These are phyloP conservation scores for Plasmodium adleri DNA, from an alignment of 169 alveolate species.

Conservation along the genomic window DNA sequence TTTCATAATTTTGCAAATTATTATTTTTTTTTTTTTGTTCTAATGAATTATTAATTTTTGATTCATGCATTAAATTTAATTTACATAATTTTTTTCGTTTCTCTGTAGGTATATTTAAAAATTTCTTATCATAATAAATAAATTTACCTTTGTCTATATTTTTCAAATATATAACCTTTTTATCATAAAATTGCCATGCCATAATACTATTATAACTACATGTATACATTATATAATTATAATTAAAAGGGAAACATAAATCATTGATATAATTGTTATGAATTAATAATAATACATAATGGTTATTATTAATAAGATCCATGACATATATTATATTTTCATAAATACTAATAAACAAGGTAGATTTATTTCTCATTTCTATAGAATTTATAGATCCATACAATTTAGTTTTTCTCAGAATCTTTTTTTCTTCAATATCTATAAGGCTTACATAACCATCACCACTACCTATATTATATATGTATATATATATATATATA, in stretches of 20 bases:
- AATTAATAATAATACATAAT: slow-evolving; percentile 30
- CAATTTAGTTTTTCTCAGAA: slow-evolving; percentile 47
- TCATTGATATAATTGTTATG: slow-evolving; percentile 59
- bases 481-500: neutral
- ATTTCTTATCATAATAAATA: slow-evolving; percentile 47
- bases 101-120: slow-evolving; percentile 49
- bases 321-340: slow-evolving; percentile 71
- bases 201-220: slow-evolving; percentile 58
- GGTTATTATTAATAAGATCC: slow-evolving; percentile 27
- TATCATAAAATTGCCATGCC: slow-evolving; percentile 76
- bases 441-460: slow-evolving; percentile 66
- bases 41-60: slow-evolving; percentile 3
- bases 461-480: slow-evolving; percentile 53
- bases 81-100: slow-evolving; percentile 52
- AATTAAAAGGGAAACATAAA: slow-evolving; percentile 51
- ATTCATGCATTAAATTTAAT: slow-evolving; percentile 1
- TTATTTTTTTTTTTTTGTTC: slow-evolving; percentile 21
- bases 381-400: slow-evolving; percentile 69
- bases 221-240: slow-evolving; percentile 64
- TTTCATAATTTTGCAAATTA: slow-evolving; percentile 17
- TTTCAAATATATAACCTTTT: slow-evolving; percentile 45
- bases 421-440: slow-evolving; percentile 43
- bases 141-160: slow-evolving; percentile 63
- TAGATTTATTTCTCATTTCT: slow-evolving; percentile 56
- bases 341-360: slow-evolving; percentile 43